A percentile compares a stretch with the other conserved stretches of the same genome.
These are phyloP conservation scores for Crithidia bombi DNA, from an alignment of 208 protist species.

Conservation along the genomic window DNA sequence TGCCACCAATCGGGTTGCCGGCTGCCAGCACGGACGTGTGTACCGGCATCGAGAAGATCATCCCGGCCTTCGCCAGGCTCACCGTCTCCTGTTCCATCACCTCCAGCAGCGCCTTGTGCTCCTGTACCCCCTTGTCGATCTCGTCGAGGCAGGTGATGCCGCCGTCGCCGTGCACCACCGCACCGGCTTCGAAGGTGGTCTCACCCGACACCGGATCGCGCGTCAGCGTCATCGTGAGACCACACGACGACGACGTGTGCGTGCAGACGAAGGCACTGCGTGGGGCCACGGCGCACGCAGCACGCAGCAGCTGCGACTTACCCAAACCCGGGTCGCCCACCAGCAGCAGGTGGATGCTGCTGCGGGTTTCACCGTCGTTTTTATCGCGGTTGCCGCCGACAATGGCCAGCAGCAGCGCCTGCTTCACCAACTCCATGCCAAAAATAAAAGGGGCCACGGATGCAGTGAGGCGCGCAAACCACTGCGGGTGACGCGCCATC, in stretches of 20 bases:
- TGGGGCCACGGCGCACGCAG: slow-evolving; percentile 90
- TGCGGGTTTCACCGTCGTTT: slow-evolving; percentile 57
- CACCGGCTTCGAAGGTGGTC: slow-evolving; percentile 97
- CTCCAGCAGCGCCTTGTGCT: slow-evolving; percentile 98
- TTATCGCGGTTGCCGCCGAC: slow-evolving; percentile 91
- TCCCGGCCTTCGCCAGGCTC: slow-evolving; percentile 98
- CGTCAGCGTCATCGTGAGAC: slow-evolving; percentile 98
- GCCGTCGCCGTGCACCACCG: slow-evolving; percentile 97
- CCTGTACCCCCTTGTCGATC: slow-evolving; percentile 97
- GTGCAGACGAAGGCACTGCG: slow-evolving; percentile 99
- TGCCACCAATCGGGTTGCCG: slow-evolving; percentile 97
- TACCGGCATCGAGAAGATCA: slow-evolving; percentile 97
- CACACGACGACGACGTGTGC: slow-evolving; percentile 97
- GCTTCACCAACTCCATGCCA: slow-evolving; percentile 97
- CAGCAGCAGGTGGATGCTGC: slow-evolving; percentile 96
- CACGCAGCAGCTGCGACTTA: slow-evolving; percentile 97
- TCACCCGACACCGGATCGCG: slow-evolving; percentile 90
- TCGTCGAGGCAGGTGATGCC: slow-evolving; percentile 99
- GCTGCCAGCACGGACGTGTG: slow-evolving; percentile 97
- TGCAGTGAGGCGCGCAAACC: slow-evolving; percentile 86
- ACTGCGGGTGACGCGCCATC: slow-evolving; percentile 86
- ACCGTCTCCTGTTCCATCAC: slow-evolving; percentile 99
- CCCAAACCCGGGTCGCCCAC: slow-evolving; percentile 98
- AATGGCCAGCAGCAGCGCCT: slow-evolving; percentile 94
- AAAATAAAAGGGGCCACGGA: slow-evolving; percentile 98